Base-by-base conservation (phyloP, 2,329 filamentous ascomycete genomes). In the Pseudocercospora fuligena region DNA sequence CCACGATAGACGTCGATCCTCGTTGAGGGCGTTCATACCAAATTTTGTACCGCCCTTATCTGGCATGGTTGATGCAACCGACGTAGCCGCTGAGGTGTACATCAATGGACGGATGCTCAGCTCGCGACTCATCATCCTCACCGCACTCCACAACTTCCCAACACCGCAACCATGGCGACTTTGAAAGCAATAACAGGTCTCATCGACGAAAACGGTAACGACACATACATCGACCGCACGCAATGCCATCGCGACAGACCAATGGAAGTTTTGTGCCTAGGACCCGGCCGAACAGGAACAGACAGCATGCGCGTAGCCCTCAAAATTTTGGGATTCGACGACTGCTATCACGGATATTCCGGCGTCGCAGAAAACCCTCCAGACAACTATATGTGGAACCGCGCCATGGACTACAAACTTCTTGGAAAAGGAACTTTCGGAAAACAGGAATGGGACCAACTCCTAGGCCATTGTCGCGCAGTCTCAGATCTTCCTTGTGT, bases 251-350 rank as follows among this genome's bases (percentile, higher is more conserved):
- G 49, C 19, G 25, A 23, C 21, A 54, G 19, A 11, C 61, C 61
- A 1, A 64, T 64, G 62, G 27, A 68, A 63, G 64, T 73, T 3
- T 59, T 73, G 40, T 65, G 63, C 21, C 64, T 73, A 25, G 69
- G 64, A 2, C 60, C 68, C 23, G 64, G 64, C 14, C 69, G 70
- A 54, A 63, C 69, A 14, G 69, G 65, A 14, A 73, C 69, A n/a
- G 65, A 69, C 12, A 65, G 57, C 36, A 69, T 70, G 21, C 61
- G 54, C 27, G 31, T 58, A 58, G 70, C 69, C 7, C 65, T 73
- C 6, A 36, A 63, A n/a, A 62, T 62, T 1, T 68, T 70, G 49
- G 68, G 66, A 11, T 70, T 68, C 74, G 80, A 84, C 70, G 86
- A 29, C 14, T 87, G 85, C 56, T 63, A 57, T 23, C 61, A 63